Conservation (phyloP, 179 eudicot genomes). For the Heliamphora pulchella region DNA sequence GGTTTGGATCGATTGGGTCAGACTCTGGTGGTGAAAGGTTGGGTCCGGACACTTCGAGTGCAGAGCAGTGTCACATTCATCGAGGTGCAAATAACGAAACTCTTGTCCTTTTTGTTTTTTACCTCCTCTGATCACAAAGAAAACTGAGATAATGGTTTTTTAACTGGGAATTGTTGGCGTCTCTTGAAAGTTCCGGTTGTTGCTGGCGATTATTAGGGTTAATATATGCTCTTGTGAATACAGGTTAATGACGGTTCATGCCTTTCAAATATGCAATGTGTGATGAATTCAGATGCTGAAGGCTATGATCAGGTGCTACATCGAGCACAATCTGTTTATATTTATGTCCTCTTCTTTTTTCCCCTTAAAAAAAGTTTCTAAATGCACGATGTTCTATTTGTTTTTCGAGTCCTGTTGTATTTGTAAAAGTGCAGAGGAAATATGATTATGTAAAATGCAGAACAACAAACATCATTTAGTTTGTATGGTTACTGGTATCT, state of each 20-base stretch:
- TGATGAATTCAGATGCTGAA: constrained; percentile 75
- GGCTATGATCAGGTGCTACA: constrained; percentile 83
- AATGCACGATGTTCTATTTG: not conserved
- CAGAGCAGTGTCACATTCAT: constrained; percentile 93
- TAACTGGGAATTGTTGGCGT: not conserved
- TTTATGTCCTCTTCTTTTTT: not conserved
- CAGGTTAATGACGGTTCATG: constrained; percentile 95
- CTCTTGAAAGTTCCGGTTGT: not conserved
- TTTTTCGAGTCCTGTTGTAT: not conserved
- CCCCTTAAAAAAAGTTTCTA: not conserved
- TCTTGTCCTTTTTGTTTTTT: not conserved
- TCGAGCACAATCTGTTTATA: not conserved
- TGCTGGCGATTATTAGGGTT: not conserved
- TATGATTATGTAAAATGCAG: not conserved
- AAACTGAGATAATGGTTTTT: too few species aligned
- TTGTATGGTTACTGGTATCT: not conserved
- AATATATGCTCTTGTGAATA: constrained; percentile 14
- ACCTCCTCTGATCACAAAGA: not conserved
- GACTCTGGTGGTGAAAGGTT: constrained; percentile 58
- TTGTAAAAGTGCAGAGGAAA: not conserved
- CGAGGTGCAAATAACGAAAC: constrained; percentile 39
- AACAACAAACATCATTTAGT: not conserved
- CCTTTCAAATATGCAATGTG: constrained; percentile 96
- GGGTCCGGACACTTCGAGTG: constrained; percentile 77
- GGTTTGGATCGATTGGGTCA: constrained; percentile 77